Evolutionary conservation across 306 rosid species (phyloP), one percentile per base, ranked within the genome.

Genomic region (peach (Prunus persica)): DNA sequence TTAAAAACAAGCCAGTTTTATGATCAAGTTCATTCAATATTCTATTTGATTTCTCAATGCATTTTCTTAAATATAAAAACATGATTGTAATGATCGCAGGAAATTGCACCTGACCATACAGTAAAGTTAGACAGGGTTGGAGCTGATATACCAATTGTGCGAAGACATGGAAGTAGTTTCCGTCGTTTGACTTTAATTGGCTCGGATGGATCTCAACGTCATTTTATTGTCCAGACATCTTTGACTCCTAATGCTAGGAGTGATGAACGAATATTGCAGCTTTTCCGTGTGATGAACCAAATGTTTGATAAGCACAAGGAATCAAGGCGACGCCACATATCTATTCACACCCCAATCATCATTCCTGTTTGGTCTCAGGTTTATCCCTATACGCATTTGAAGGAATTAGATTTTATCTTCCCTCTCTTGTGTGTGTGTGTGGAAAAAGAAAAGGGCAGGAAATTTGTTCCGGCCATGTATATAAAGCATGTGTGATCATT

Each of bases 361-460:
- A 96, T 96, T 82, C 99, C 99, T 78, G 99, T 96, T 84, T 96
- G 99, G 99, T 96, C 99, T 47, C 99, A 96, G 98, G 99, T 96
- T 54, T 54, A 58, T 30, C 57, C 38, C 46, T 25, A 78, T 76
- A 60, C 76, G 27, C 62, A 62, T 80, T 66, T 73, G 63, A 52
- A 7, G 67, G 34, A 41, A 16, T 50, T 13, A 41, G 13, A 52
- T 75, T 84, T 8, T 56, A 27, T 56, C 65, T 11, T 19, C 20
- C 12, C 18, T 67, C 19, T 16, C 11, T 57, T 8, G 12, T 20
- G 55, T 32, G 32, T 32, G 4, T 32, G 43, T 38, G 43, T 38
- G 43, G 43, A 38, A 38, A 38, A 38, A 38, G 43, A 0, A 38
- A 38, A 38, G 43, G 43, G 43, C 43, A 2, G 43, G 43, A 19